Conservation (phyloP, 177 flowering plant genomes). For the Telopea speciosissima region DNA sequence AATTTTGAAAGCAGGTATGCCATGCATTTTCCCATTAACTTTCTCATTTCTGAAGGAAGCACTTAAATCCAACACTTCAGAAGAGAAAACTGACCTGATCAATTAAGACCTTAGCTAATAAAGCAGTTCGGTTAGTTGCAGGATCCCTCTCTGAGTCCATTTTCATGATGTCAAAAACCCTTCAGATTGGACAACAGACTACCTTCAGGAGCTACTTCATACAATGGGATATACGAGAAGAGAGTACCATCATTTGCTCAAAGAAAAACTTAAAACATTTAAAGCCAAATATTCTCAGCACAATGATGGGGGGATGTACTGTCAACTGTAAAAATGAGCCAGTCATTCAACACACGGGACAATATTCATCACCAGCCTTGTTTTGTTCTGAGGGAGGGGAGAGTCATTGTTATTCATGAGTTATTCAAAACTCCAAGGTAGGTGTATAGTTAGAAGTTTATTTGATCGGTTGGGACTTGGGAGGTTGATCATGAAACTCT, state of each 20-base stretch:
- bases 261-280: not conserved
- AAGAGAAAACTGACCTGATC: slow-evolving; percentile 51
- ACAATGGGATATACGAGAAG: not conserved
- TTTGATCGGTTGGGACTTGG: no score
- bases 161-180: slow-evolving; percentile 73
- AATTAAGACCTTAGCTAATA: slow-evolving; percentile 59
- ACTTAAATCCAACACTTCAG: not conserved
- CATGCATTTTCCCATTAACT: not conserved
- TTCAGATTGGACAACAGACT: slow-evolving; percentile 18
- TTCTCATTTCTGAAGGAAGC: not conserved
- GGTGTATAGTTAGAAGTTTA: no score
- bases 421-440: no score
- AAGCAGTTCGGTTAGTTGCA: slow-evolving; percentile 48
- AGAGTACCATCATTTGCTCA: not conserved
- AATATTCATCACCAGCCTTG: no score
- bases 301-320: not conserved
- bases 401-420: no score
- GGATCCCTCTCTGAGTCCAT: slow-evolving; percentile 70
- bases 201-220: not conserved
- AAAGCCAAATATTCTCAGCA: slow-evolving; percentile 1
- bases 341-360: no score
- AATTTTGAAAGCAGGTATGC: not conserved
- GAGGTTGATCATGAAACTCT: no score
- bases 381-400: no score
- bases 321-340: not conserved